phyloP scores from a whole-genome alignment of 495 filamentous ascomycete genomes.

The Eremomyces bilateralis region DNA sequence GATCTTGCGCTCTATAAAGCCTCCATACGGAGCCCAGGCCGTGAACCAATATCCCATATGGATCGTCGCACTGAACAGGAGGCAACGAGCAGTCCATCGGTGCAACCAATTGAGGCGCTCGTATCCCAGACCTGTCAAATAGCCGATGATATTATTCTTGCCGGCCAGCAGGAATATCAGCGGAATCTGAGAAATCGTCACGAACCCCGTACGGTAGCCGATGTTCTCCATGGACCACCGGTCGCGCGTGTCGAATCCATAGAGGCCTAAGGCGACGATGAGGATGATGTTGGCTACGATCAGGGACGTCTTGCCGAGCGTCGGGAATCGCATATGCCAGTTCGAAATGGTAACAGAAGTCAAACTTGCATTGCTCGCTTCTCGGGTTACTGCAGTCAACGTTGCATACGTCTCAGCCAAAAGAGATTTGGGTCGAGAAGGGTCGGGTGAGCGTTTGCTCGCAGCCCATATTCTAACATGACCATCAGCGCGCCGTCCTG shows the following conservation, averaged over 20 bases:
- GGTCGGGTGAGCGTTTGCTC: constrained; percentile 23
- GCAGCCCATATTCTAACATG: constrained; percentile 16
- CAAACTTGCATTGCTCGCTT: constrained; percentile 39
- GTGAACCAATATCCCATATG: constrained; percentile 54
- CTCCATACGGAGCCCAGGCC: constrained; percentile 41
- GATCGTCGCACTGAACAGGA: constrained; percentile 52
- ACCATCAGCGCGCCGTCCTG: not conserved
- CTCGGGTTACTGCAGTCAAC: constrained; percentile 41
- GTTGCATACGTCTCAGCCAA: constrained; percentile 40
- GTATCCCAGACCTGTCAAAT: constrained; percentile 44
- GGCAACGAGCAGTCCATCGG: constrained; percentile 52
- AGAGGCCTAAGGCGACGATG: constrained; percentile 34
- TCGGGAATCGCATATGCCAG: constrained; percentile 22
- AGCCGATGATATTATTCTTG: constrained; percentile 55
- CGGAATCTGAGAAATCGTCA: constrained; percentile 64
- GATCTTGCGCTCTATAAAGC: constrained; percentile 40
- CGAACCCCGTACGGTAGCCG: constrained; percentile 53
- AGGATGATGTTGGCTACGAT: constrained; percentile 33
- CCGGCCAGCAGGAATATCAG: constrained; percentile 58
- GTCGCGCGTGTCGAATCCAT: constrained; percentile 20
- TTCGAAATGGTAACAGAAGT: constrained; percentile 28
- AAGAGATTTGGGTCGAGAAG: constrained; percentile 40
- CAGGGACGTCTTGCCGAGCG: constrained; percentile 31
- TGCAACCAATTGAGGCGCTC: constrained; percentile 72
- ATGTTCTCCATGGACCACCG: constrained; percentile 39